Base-by-base conservation (phyloP, 768 basidiomycete species). In the Clitopilus hobsonii region DNA sequence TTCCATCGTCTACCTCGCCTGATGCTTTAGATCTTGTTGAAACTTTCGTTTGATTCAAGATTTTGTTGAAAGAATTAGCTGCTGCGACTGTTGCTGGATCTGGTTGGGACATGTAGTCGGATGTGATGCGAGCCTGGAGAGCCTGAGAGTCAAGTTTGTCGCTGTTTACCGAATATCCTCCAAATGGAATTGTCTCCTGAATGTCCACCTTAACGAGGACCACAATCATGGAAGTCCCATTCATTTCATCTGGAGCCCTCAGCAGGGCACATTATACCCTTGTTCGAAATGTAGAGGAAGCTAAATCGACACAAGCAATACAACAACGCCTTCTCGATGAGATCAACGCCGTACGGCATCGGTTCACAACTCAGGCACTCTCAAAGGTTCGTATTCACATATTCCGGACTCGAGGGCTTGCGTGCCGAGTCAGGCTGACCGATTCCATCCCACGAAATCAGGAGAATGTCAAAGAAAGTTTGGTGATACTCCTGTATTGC, bases 21-120 rank as follows among this genome's bases (percentile, higher is more conserved):
- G 82, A 73, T 14, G 82, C 76, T 54, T 85, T 80, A 55, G 84
- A 79, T 68, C 84, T 88, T 5, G 88, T 84, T 6, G 80, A 73
- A 6, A 71, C 67, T 64, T 84, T 89, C 54, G 88, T 79, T 58
- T 86, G 86, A 60, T 80, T 85, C 38, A 94, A 75, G 38, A 92
- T 80, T 64, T 91, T 93, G 70, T 83, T 88, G 69, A 92, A 91
- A 18, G 89, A 84, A 62, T 89, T 87, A 30, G 86, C 83, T 8
- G 82, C 78, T 28, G 73, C 65, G 25, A 58, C 61, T 38, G 68
- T 60, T 29, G 49, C 49, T 51, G 26, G 71, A 67, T 64, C 67
- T 51, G 24, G 55, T 56, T 51, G 59, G 58, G 13, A 52, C 29
- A 38, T 50, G 53, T 53, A 38, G 49, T n/a, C n/a, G n/a, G n/a